phyloP scores from a whole-genome alignment of 345 rosid species.

The Boechera retrofracta region DNA sequence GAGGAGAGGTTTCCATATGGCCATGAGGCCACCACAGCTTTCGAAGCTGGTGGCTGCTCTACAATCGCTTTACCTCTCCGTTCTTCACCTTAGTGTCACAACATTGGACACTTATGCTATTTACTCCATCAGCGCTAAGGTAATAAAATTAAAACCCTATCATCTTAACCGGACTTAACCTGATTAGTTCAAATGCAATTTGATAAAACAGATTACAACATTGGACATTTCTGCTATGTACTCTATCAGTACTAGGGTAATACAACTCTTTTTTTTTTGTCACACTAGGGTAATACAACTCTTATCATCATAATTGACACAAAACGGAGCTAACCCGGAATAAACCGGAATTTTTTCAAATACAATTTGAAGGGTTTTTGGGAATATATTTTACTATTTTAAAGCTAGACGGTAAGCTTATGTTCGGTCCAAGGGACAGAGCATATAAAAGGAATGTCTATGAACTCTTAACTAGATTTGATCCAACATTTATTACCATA shows the following conservation, averaged over 20 bases:
- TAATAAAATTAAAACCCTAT: constrained; percentile 33
- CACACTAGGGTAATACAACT: constrained; percentile 52
- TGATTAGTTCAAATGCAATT: not conserved
- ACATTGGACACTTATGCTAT: constrained; percentile 60
- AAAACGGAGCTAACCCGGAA: constrained; percentile 5
- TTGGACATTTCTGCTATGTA: constrained; percentile 53
- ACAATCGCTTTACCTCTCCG: constrained; percentile 66
- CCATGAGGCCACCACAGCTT: constrained; percentile 48
- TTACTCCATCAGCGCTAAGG: constrained; percentile 87
- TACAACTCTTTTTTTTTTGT: not conserved
- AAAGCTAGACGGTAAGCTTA: constrained; percentile 9
- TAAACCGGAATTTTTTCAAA: constrained; percentile 15
- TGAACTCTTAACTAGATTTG: constrained; percentile 41
- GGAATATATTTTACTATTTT: constrained; percentile 1
- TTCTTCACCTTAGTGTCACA: constrained; percentile 79
- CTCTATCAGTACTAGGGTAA: constrained; percentile 69
- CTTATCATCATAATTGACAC: not conserved
- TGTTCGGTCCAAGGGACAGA: constrained; percentile 24
- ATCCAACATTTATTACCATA: constrained; percentile 40
- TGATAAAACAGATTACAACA: constrained; percentile 43
- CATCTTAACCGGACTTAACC: constrained; percentile 8
- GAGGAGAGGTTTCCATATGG: constrained; percentile 47
- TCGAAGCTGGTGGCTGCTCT: constrained; percentile 64
- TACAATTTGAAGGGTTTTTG: constrained; percentile 9
- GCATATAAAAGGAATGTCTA: constrained; percentile 43